Evolutionary conservation across 192 early-diverging fungal species (phyloP), one percentile per base, ranked within the genome.

Genomic region (Dispira simplex): DNA sequence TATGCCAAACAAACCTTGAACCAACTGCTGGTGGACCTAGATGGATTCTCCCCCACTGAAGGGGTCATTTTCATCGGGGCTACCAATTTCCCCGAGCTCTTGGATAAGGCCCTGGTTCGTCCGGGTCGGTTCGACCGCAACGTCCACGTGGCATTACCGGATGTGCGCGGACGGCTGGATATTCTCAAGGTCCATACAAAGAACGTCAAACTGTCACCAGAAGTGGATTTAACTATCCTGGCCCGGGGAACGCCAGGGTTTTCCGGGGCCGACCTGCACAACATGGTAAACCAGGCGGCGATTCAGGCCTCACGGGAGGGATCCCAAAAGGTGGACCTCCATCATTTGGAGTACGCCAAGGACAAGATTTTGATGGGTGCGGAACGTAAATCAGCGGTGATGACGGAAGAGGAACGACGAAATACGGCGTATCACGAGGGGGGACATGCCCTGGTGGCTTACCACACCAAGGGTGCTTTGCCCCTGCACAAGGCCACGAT

Each of bases 331-430:
- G 92, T 99, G 2, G 76, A 70, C 10, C 85, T 88, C 76, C 79
- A 73, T 54, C 89, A 98, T 66, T 72, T 99, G 66, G 97, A 99
- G 72, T 93, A 84, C 75, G 95, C 97, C 60, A 98, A 97, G 75
- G 97, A 99, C 71, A 92, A 93, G 65, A 94, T 99, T 63, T 75
- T 99, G 63, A 98, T 98, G 95, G 97, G 97, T 10, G 85, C 90
- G 18, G 97, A 99, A 76, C 83, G 93, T 68, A 86, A 84, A 65
- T 88, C 86, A 25, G 93, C 93, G 2, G 87, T 97, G 14, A 86
- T 97, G 53, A 91, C 92, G 6, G 88, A 87, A 13, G 84, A 95
- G 56, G 81, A 75, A 67, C 96, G 95, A 68, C 77, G 82, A 21
- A 69, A 92, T 43, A 98, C 95, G 8, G 95, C 97, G 1, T 98